Base-by-base conservation (phyloP, 2,329 filamentous ascomycete species). In the Cordyceps sp. region DNA sequence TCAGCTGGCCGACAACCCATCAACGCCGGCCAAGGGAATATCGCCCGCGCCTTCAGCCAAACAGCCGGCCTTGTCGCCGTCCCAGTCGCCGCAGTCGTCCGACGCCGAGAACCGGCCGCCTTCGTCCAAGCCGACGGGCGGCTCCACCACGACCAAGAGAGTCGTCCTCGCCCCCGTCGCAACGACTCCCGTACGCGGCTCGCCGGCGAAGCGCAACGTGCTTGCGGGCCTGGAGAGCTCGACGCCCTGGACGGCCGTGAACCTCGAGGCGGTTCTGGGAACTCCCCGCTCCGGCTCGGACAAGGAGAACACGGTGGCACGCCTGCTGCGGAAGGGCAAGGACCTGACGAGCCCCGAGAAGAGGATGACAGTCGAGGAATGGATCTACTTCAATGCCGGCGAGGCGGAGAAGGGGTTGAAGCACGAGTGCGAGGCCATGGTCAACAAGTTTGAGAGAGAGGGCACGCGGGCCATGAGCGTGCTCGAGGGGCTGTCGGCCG, bases 341-440 rank as follows among this genome's bases (percentile, higher is more conserved):
- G 69, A 69, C 12, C 56, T 98, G 33, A 78, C 70, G 3, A 79
- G 68, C 33, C 70, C 75, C 0, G 90, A 96, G 59, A 85, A 79
- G 60, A 63, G 68, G 24, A 93, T 98, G 86, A 88, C 76, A 5
- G 83, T 96, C 0, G 84, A 93, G 52, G 76, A 94, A 53, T 98
- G 88, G 84, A 79, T 98, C 25, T 63, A 75, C 36, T 70, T 77
- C 54, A 86, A 90, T 42, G 90, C 90, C 0, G 67, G 69, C 37
- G 64, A 77, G 48, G 84, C 82, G 0, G 86, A 96, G 59, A 72
- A 76, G 53, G 77, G 74, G 50, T 60, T 98, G 34, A 78, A 77
- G 47, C 59, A 66, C 23, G 80, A 92, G 49, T 93, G 85, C 47
- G 88, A 96, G 59, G 61, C 72, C 18, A 70, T 93, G 53, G 83